Evolutionary conservation across 495 filamentous ascomycete species (phyloP), one percentile per base, ranked within the genome.

Genomic region (Xylaria curta): DNA sequence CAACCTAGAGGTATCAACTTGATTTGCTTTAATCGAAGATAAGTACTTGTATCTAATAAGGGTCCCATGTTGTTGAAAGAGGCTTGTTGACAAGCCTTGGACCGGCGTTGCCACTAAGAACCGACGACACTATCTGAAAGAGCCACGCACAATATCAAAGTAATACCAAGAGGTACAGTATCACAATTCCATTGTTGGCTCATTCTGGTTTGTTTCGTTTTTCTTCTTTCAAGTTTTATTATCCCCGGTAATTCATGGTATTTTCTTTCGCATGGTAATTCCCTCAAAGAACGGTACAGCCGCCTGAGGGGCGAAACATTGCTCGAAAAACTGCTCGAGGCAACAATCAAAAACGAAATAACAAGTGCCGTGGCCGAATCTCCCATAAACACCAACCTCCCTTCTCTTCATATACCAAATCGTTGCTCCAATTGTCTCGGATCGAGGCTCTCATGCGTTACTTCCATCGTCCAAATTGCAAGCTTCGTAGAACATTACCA

Each of bases 401-500:
- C 36, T 24, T 54, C 49, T 60, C 76, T 54, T 71, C 70, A 51
- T 74, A 73, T 71, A 71, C 72, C 62, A 74, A 68, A 69, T 75
- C 69, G 69, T 71, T 73, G 63, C 70, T 73, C 70, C 72, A 75
- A 70, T 74, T 72, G 44, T 75, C 70, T 36, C 49, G 71, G 68
- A 58, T 73, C 70, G 70, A 70, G 67, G 61, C 72, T 51, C 13
- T 49, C n/a, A 59, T 58, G 60, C 47, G 21, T 72, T 51, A 13
- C 47, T 60, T 73, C 53, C 8, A 53, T 66, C 59, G 65, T 33
- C 24, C 38, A 58, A 65, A 56, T 38, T 47, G 40, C 44, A 66
- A 66, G 38, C 42, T 44, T 51, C 42, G 65, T 24, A 51, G 68
- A 24, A 53, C 58, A 65, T 64, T 54, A 66, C 63, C 26, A 66